Conservation (phyloP, 768 basidiomycete genomes). For the Suillus occidentalis region DNA sequence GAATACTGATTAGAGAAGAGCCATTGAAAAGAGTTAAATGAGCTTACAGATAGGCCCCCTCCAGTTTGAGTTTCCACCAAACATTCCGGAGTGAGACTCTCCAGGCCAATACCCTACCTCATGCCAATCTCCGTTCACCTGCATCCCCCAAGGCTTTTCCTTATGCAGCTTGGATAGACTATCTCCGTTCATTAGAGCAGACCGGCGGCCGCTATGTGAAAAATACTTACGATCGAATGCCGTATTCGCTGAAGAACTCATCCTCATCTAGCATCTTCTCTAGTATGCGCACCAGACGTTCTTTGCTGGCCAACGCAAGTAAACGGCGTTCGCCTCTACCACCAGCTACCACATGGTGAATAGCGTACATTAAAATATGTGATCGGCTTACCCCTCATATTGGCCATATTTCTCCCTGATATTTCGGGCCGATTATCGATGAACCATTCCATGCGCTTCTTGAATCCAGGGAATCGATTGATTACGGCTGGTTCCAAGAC, state of each 20-base stretch:
- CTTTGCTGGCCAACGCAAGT: slow-evolving; percentile 89
- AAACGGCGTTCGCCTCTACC: slow-evolving; percentile 87
- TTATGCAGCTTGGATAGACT: slow-evolving; percentile 90
- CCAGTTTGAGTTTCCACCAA: slow-evolving; percentile 99
- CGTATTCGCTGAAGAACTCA: slow-evolving; percentile 95
- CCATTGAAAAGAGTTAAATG: background rate
- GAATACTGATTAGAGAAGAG: slow-evolving; percentile 14
- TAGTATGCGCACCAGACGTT: slow-evolving; percentile 82
- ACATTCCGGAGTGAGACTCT: slow-evolving; percentile 96
- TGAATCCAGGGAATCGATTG: slow-evolving; percentile 95
- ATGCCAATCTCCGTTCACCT: slow-evolving; percentile 88
- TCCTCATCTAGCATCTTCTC: slow-evolving; percentile 97
- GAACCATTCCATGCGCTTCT: slow-evolving; percentile 99
- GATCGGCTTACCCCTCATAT: slow-evolving; percentile 72
- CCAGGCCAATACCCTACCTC: slow-evolving; percentile 98
- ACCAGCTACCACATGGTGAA: slow-evolving; percentile 27
- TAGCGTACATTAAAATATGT: background rate
- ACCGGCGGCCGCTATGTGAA: background rate
- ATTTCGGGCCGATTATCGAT: slow-evolving; percentile 89
- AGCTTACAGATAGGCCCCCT: slow-evolving; percentile 82
- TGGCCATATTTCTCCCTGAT: slow-evolving; percentile 90
- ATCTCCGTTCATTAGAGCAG: slow-evolving; percentile 13
- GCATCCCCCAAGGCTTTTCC: slow-evolving; percentile 92
- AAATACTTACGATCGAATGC: slow-evolving; percentile 82
- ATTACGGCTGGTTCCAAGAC: slow-evolving; percentile 89